phyloP scores from a whole-genome alignment of 129 eudicot species.

The Ambrosia trifida region DNA sequence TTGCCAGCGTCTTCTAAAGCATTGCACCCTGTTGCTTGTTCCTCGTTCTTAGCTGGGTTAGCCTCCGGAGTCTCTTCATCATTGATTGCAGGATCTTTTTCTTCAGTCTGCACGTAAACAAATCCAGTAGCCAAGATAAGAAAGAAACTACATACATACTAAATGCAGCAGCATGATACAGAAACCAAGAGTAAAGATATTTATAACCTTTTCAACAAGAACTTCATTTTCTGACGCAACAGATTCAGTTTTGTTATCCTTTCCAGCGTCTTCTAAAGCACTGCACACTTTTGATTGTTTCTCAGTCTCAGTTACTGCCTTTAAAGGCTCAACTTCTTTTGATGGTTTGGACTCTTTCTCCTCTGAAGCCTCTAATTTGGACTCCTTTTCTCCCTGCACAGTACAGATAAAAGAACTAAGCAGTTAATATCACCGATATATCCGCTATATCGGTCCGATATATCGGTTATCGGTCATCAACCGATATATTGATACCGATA shows the following conservation, averaged over 20 bases:
- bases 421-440: no score
- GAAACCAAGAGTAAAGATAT: neutral
- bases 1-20: conserved; percentile 26
- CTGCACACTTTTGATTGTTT: conserved; percentile 20
- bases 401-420: neutral
- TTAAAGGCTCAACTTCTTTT: conserved; percentile 20
- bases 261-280: conserved; percentile 26
- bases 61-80: conserved; percentile 26
- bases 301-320: conserved; percentile 15
- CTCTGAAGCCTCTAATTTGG: conserved; percentile 21
- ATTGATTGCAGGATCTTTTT: conserved; percentile 2
- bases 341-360: conserved; percentile 16
- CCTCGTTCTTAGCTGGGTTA: conserved; percentile 3
- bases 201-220: conserved; percentile 20
- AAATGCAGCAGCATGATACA: conserved; percentile 7
- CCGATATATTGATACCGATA: no score
- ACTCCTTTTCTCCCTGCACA: conserved; percentile 28
- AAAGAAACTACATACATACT: neutral
- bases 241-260: conserved; percentile 1
- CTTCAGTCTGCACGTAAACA: conserved; percentile 25
- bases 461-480: no score
- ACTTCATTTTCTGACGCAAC: conserved; percentile 12
- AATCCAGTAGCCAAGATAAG: neutral
- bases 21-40: conserved; percentile 21
- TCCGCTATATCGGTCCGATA: no score